Evolutionary conservation across 1,139 yeast species (phyloP).

Genomic region (Candida smagusa): DNA sequence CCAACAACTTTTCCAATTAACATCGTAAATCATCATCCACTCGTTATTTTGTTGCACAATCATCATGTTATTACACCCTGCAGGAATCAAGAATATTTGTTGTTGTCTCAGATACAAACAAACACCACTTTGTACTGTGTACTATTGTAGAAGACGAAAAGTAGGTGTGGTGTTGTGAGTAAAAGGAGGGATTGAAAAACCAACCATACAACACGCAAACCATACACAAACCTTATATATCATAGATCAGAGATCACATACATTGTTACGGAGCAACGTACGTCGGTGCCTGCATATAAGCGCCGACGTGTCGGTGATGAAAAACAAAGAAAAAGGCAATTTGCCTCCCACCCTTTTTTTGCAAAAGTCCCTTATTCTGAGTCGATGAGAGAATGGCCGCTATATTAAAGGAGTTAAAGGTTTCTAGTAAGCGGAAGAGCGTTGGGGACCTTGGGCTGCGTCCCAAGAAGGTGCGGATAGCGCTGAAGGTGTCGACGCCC

Average conservation of each 20-base stretch:
- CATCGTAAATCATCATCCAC: too few species aligned
- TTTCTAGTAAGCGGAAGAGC: slow-evolving; percentile 27
- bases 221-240: background rate
- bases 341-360: slow-evolving; percentile 7
- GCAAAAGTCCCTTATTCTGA: slow-evolving; percentile 5
- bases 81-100: too few species aligned
- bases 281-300: too few species aligned
- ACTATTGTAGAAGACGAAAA: too few species aligned
- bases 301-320: too few species aligned
- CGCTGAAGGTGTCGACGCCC: slow-evolving; percentile 3
- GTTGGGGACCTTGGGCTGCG: slow-evolving; percentile 37
- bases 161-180: too few species aligned
- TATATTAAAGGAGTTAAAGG: slow-evolving; percentile 21
- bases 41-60: too few species aligned
- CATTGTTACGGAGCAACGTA: background rate
- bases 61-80: too few species aligned
- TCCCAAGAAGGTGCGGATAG: slow-evolving; percentile 14
- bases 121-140: too few species aligned
- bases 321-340: background rate
- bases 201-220: background rate
- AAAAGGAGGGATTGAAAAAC: too few species aligned
- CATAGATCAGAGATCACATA: background rate
- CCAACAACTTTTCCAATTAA: too few species aligned
- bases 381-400: slow-evolving; percentile 21
- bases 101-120: background rate